Base-by-base conservation (phyloP, 768 basidiomycete species). In the Termitomyces sp. region DNA sequence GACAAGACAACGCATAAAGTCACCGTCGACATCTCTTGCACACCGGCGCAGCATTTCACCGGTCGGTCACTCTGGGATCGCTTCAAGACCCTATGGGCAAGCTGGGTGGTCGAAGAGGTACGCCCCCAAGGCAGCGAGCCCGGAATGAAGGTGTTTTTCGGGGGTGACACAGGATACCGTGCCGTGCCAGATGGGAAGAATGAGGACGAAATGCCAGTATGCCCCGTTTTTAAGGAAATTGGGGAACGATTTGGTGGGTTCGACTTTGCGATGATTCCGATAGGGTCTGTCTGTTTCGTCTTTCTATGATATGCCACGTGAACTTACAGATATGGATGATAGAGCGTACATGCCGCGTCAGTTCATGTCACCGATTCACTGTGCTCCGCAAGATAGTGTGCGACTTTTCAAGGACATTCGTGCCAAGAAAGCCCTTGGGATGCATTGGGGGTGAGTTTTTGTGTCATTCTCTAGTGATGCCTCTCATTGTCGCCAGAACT, bases 211-310 rank as follows among this genome's bases (percentile, higher is more conserved):
- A 74, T 81, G 2, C 81, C 86, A 0, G 69, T 75, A 12, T 91
- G 89, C 66, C 90, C 89, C 5, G 88, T 80, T 4, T 92, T 92
- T 69, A 78, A 79, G 64, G 80, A 87, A 68, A 85, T 92, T 51
- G 90, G 89, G 2, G 74, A 80, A 49, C 68, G 66, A 12, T 83
- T 83, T 60, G 86, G 85, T 0, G 79, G 77, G 0, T 85, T 90
- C 62, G 87, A 90, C 65, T 70, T 89, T 33, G 85, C 85, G 4
- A 67, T 88, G 68, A 84, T 90, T 57, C 88, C 88, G 0, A 88
- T 88, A n/a, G 81, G 85, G 78, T 80, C 72, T 1, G 47, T 36
- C 26, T 4, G 39, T 50, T 28, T 26, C 39, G 26, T 55, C 36
- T 28, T 33, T 7, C n/a, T 18, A 33, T 51, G 37, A 34, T 1